These are phyloP conservation scores for Saccharomycopsis sp. DNA, from an alignment of 805 yeast genomes.

Conservation along the genomic window DNA sequence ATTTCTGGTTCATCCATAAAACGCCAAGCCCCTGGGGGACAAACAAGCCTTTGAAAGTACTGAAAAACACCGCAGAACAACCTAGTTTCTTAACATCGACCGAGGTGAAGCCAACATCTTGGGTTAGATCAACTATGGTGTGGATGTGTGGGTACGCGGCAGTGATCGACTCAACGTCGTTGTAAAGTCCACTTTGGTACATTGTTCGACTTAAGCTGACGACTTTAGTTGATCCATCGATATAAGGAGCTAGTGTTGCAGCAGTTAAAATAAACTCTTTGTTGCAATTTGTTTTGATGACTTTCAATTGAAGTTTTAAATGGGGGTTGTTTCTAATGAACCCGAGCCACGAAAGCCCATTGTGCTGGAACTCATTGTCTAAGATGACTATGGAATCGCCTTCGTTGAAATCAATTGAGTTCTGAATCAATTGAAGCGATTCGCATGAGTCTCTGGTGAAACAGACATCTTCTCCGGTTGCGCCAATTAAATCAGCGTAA, in stretches of 20 bases:
- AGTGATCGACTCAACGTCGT: slow-evolving; percentile 17
- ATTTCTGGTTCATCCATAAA: slow-evolving; percentile 13
- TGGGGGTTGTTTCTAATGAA: slow-evolving; percentile 14
- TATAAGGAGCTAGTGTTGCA: slow-evolving; percentile 11
- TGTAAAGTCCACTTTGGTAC: slow-evolving; percentile 19
- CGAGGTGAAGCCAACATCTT: slow-evolving; percentile 17
- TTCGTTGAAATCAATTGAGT: slow-evolving; percentile 8
- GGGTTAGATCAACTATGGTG: slow-evolving; percentile 20
- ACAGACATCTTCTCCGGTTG: slow-evolving; percentile 5
- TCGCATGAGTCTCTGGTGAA: slow-evolving; percentile 21
- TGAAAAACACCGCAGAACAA: slow-evolving; percentile 18
- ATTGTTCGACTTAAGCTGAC: slow-evolving; percentile 14
- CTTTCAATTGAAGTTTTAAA: slow-evolving; percentile 9
- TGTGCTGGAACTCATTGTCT: slow-evolving; percentile 21
- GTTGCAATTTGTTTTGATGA: slow-evolving; percentile 15
- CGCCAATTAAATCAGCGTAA: slow-evolving; percentile 12
- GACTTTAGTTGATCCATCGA: slow-evolving; percentile 13
- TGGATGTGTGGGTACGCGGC: slow-evolving; percentile 11
- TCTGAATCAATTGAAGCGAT: slow-evolving; percentile 18
- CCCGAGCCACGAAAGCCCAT: slow-evolving; percentile 18
- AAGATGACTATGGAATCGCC: slow-evolving; percentile 19
- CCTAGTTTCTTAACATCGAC: slow-evolving; percentile 7
- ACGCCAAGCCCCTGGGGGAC: slow-evolving; percentile 20
- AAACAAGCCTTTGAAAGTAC: slow-evolving; percentile 19
- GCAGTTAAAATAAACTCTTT: slow-evolving; percentile 14